These are phyloP conservation scores for Parastagonospora nodorum DNA, from an alignment of 2,329 filamentous ascomycete genomes.

Conservation along the genomic window DNA sequence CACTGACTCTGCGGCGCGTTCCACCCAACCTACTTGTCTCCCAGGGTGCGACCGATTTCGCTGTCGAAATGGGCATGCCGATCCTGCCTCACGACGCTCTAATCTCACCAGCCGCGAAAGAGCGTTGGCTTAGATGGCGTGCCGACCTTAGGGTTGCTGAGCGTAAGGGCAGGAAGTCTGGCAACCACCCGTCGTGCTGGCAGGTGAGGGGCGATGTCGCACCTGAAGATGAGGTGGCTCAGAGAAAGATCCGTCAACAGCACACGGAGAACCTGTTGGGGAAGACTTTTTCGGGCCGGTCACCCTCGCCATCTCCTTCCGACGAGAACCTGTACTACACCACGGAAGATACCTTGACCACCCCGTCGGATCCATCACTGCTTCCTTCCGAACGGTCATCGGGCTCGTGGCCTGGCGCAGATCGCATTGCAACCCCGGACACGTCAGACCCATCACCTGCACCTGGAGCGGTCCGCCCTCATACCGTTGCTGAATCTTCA, in stretches of 20 bases:
- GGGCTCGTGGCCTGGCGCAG: slow-evolving; percentile 21
- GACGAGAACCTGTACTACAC: slow-evolving; percentile 23
- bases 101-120: slow-evolving; percentile 77
- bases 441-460: slow-evolving; percentile 14
- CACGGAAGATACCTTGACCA: slow-evolving; percentile 14
- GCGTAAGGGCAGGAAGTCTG: slow-evolving; percentile 47
- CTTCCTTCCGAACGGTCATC: slow-evolving; percentile 24
- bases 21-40: slow-evolving; percentile 92
- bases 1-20: slow-evolving; percentile 83
- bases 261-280: slow-evolving; percentile 45
- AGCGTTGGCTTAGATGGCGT: slow-evolving; percentile 80
- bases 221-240: slow-evolving; percentile 36
- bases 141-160: slow-evolving; percentile 70
- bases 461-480: slow-evolving; percentile 8
- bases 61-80: slow-evolving; percentile 74
- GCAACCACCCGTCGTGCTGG: slow-evolving; percentile 34
- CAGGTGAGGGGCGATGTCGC: slow-evolving; percentile 24
- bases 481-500: slow-evolving; percentile 38
- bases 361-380: slow-evolving; percentile 19
- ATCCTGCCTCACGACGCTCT: slow-evolving; percentile 76
- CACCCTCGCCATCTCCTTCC: slow-evolving; percentile 28
- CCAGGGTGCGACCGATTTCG: slow-evolving; percentile 84
- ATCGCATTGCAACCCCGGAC: slow-evolving; percentile 20
- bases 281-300: slow-evolving; percentile 12
- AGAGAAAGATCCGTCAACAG: slow-evolving; percentile 41